Evolutionary conservation across 306 rosid genomes (phyloP).

Genomic region (Quercus robur): DNA sequence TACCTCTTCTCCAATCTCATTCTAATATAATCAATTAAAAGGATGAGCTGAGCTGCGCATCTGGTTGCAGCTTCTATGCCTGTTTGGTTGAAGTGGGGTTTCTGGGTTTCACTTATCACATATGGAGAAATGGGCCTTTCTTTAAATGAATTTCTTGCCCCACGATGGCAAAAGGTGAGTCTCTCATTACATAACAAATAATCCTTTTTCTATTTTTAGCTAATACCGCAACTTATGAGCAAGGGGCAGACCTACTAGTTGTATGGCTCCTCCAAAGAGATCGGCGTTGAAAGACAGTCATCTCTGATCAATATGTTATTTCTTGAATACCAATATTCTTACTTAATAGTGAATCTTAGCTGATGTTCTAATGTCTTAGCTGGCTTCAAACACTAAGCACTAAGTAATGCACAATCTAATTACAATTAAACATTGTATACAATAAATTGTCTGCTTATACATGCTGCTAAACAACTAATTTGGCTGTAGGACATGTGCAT

Average conservation of each 20-base stretch:
- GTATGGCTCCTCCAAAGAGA: too few relatives aligned
- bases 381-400: neutral
- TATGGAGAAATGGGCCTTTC: constrained; percentile 33
- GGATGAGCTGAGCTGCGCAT: neutral
- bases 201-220: neutral
- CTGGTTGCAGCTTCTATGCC: constrained; percentile 36
- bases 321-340: neutral
- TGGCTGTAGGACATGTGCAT: too few relatives aligned
- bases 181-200: neutral
- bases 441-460: neutral
- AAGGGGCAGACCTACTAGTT: too few relatives aligned
- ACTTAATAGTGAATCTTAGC: neutral
- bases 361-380: neutral
- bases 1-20: neutral
- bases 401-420: too few relatives aligned
- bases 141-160: constrained; percentile 30
- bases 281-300: too few relatives aligned
- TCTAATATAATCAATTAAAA: neutral
- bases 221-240: neutral
- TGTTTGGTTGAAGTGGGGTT: constrained; percentile 33
- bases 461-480: too few relatives aligned
- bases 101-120: constrained; percentile 32
- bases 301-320: neutral
- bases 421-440: constrained; percentile 18
- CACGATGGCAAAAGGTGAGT: constrained; percentile 29